phyloP scores from a whole-genome alignment of 371 early-diverging fungal species.

The Mucor piriformis region DNA sequence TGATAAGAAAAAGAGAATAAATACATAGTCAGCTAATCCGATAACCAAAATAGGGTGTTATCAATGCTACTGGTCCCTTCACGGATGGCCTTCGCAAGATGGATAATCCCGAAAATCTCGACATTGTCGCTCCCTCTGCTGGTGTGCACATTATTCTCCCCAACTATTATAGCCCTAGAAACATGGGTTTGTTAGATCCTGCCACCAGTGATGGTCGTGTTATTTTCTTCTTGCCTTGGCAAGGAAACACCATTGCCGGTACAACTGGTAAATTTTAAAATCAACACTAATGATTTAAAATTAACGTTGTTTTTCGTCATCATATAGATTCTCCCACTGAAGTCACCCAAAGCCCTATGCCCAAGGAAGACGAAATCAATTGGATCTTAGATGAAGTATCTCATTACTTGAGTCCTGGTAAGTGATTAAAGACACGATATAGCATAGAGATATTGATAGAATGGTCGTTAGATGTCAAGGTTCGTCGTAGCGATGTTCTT shows the following conservation, averaged over 20 bases:
- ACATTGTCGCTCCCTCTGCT: constrained; percentile 94
- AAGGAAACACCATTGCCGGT: constrained; percentile 97
- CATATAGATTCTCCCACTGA: constrained; percentile 80
- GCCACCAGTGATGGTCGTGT: constrained; percentile 98
- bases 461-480: constrained; percentile 73
- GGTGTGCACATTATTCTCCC: constrained; percentile 98
- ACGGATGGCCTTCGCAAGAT: constrained; percentile 87
- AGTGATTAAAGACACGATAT: background rate
- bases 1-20: background rate
- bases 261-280: constrained; percentile 71
- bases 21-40: background rate
- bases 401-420: constrained; percentile 82
- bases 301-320: background rate
- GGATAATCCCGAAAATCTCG: constrained; percentile 74
- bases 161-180: constrained; percentile 90
- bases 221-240: constrained; percentile 99
- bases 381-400: constrained; percentile 97
- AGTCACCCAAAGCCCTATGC: constrained; percentile 81
- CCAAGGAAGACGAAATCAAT: constrained; percentile 92
- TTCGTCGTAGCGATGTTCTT: constrained; percentile 94
- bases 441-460: background rate
- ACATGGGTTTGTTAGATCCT: constrained; percentile 98
- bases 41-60: constrained; percentile 68
- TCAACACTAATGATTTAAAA: background rate
- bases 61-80: constrained; percentile 79